Evolutionary conservation across 768 basidiomycete genomes (phyloP), one percentile per base, ranked within the genome.

Genomic region (Podaxis rugospora): DNA sequence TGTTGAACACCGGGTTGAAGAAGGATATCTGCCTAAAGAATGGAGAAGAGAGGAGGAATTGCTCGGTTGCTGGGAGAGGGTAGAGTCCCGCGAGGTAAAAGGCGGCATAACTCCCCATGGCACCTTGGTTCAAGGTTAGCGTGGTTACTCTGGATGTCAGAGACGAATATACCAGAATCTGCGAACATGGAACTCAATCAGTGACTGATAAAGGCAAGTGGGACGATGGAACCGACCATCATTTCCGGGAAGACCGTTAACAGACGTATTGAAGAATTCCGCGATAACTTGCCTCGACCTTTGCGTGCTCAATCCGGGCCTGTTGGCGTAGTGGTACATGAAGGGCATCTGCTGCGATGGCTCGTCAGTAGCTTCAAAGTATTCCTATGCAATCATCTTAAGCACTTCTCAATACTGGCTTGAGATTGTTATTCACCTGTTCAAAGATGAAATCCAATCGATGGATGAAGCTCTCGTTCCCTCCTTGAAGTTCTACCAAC

Each of bases 261-360:
- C 72, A 5, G 84, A 79, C 0, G 81, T 83, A 64, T 85, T 86
- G 75, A 81, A 87, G 66, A 72, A 80, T 59, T 80, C 68, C 1
- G 82, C 76, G 53, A 87, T 81, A n/a, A 81, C 75, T 65, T 83
- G 79, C 27, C 85, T 71, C 32, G 83, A 80, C 16, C 80, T 71
- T 65, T 83, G 81, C 2, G 84, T 84, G 67, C 84, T 87, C 18
- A 81, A 68, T 1, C 84, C 84, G 0, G 86, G 85, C 2, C 75
- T 73, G 67, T 86, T 80, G 1, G 82, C 85, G 64, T 88, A 88
- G 71, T 88, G 85, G 65, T 86, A 87, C 85, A 87, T 87, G 69
- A 80, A 85, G 0, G 85, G 85, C 65, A 88, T 87, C 64, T 86
- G 84, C 64, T 86, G 84, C 2, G 85, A 86, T 0, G 85, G 85